A percentile compares a stretch with the other conserved stretches of the same genome.
phyloP scores from a whole-genome alignment of 345 rosid genomes.

The Viola odorata region DNA sequence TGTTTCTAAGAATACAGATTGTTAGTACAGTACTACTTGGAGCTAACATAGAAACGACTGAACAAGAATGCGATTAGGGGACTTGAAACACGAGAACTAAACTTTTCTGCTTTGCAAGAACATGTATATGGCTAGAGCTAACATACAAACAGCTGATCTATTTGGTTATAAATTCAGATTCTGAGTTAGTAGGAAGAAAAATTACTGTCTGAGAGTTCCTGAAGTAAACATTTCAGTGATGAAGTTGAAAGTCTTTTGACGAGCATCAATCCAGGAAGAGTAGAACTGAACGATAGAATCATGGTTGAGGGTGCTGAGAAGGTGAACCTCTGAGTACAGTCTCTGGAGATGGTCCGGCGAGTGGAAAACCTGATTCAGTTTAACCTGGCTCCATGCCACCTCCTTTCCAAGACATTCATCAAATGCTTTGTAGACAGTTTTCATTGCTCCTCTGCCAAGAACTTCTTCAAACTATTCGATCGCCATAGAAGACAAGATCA shows the following conservation, averaged over 20 bases:
- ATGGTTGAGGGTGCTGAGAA: constrained; percentile 67
- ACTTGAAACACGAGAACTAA: too few species aligned
- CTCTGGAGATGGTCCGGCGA: constrained; percentile 74
- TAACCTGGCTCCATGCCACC: constrained; percentile 81
- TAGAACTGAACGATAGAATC: constrained; percentile 58
- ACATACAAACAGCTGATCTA: too few species aligned
- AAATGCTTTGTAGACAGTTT: constrained; percentile 75
- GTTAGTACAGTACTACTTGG: too few species aligned
- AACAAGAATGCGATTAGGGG: too few species aligned
- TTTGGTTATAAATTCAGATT: too few species aligned
- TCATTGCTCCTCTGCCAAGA: constrained; percentile 82
- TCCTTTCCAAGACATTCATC: constrained; percentile 71
- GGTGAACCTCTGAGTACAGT: constrained; percentile 82
- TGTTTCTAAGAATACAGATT: too few species aligned
- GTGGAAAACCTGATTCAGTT: constrained; percentile 45
- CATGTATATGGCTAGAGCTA: too few species aligned
- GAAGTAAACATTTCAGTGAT: constrained; percentile 88
- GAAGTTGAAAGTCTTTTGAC: constrained; percentile 60
- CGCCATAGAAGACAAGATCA: too few species aligned
- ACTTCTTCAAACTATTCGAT: constrained; percentile 47
- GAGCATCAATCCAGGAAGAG: constrained; percentile 71
- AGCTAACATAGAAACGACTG: too few species aligned
- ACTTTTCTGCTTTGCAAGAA: too few species aligned
- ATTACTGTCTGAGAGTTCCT: constrained; percentile 70
- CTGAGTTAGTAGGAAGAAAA: neutral